Conservation (phyloP, 805 yeast species). For the Metschnikowia matae region DNA sequence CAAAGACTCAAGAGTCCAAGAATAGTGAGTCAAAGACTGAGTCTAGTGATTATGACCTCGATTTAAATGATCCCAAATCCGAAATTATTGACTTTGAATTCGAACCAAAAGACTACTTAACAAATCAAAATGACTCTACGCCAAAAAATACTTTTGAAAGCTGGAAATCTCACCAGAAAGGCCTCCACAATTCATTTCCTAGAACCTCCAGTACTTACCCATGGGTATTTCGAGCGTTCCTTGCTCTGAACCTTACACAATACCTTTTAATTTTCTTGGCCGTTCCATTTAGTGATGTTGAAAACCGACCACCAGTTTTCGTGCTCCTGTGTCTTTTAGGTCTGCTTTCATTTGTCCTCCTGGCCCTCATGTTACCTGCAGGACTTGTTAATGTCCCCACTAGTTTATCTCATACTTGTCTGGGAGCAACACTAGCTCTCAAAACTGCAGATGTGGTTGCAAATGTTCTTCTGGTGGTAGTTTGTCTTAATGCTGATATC, state of each 20-base stretch:
- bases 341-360: conserved; percentile 12
- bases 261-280: conserved; percentile 27
- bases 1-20: no score
- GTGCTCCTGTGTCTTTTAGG: conserved; percentile 18
- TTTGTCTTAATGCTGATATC: conserved; percentile 17
- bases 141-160: not conserved
- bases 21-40: no score
- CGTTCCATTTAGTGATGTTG: conserved; percentile 34
- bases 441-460: conserved; percentile 21
- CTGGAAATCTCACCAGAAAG: no score
- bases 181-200: not conserved
- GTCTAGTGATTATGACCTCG: no score
- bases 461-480: conserved; percentile 16
- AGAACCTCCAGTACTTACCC: conserved; percentile 3
- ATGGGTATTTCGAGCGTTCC: conserved; percentile 8
- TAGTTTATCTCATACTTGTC: conserved; percentile 10
- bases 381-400: conserved; percentile 11
- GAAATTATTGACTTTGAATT: no score
- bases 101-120: no score
- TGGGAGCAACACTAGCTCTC: conserved; percentile 17
- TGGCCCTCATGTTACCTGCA: conserved; percentile 14
- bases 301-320: conserved; percentile 27
- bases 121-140: no score
- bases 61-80: no score
- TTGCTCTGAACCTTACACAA: conserved; percentile 23